Evolutionary conservation across 441 rosid genomes (phyloP).

Genomic region (Jatropha multifida): DNA sequence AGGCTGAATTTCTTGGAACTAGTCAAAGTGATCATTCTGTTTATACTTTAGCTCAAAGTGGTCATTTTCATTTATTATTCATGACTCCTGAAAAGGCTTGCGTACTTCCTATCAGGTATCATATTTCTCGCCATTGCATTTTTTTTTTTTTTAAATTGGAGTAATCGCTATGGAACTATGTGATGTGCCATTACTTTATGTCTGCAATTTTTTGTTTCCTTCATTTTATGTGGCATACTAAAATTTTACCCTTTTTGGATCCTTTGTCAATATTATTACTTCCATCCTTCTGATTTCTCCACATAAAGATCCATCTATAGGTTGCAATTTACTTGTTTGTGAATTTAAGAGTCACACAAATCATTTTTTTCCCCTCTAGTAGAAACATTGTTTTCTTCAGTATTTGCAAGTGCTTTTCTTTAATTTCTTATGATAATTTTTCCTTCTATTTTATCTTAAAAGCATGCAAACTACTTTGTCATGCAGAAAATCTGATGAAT

Average conservation of each 20-base stretch:
- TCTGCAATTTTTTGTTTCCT: not conserved
- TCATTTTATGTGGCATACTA: not conserved
- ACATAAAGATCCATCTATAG: not conserved
- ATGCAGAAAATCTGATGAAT: not conserved
- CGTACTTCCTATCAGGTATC: conserved; percentile 39
- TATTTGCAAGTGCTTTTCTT: not conserved
- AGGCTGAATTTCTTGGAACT: conserved; percentile 50
- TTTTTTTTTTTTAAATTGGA: not conserved
- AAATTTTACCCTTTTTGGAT: not conserved
- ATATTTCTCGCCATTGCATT: not conserved
- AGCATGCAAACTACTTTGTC: not conserved
- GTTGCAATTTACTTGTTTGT: not conserved
- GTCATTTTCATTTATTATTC: conserved; percentile 41
- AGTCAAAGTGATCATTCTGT: conserved; percentile 45
- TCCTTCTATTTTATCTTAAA: not conserved
- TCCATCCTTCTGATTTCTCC: not conserved
- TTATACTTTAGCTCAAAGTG: conserved; percentile 37
- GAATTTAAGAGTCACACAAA: not conserved
- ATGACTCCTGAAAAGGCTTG: conserved; percentile 57
- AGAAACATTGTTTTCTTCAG: not conserved
- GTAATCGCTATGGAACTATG: not conserved
- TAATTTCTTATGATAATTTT: not conserved
- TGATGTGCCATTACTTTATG: not conserved
- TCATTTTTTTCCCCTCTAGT: not conserved
- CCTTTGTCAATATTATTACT: not conserved